A percentile compares a stretch with the other conserved stretches of the same genome.
These are phyloP conservation scores for Tylopilus balloui DNA, from an alignment of 768 basidiomycete genomes.

Conservation along the genomic window DNA sequence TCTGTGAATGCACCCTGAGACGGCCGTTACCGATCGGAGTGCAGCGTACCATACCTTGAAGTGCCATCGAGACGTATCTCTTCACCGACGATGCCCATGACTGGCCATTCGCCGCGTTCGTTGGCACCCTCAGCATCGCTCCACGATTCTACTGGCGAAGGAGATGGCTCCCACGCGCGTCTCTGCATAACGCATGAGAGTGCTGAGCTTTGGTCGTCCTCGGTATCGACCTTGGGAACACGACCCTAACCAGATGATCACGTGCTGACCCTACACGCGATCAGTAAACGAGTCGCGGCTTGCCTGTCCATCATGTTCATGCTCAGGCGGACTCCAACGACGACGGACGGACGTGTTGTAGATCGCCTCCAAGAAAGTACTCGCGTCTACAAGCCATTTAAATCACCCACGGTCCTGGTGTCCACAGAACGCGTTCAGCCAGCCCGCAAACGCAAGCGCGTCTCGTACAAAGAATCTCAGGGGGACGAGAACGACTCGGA, in stretches of 20 bases:
- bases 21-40: background rate
- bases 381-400: slow-evolving; percentile 78
- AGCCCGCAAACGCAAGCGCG: slow-evolving; percentile 78
- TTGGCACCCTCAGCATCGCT: slow-evolving; percentile 31
- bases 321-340: slow-evolving; percentile 68
- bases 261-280: slow-evolving; percentile 20
- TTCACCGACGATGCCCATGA: slow-evolving; percentile 29
- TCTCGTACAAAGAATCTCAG: slow-evolving; percentile 77
- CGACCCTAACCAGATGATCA: no score
- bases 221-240: no score
- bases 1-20: slow-evolving; percentile 18
- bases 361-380: slow-evolving; percentile 68
- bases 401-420: slow-evolving; percentile 53
- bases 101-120: slow-evolving; percentile 30
- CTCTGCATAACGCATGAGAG: background rate
- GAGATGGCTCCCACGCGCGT: slow-evolving; percentile 27
- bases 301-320: slow-evolving; percentile 38
- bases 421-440: slow-evolving; percentile 54
- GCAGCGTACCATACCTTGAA: slow-evolving; percentile 16
- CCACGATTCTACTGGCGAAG: slow-evolving; percentile 30
- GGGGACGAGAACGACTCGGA: slow-evolving; percentile 56
- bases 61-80: slow-evolving; percentile 30
- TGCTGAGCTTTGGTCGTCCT: no score
- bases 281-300: slow-evolving; percentile 7
- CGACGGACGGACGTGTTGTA: slow-evolving; percentile 61